phyloP scores from a whole-genome alignment of 2,329 filamentous ascomycete species.

The Fusarium sp. region DNA sequence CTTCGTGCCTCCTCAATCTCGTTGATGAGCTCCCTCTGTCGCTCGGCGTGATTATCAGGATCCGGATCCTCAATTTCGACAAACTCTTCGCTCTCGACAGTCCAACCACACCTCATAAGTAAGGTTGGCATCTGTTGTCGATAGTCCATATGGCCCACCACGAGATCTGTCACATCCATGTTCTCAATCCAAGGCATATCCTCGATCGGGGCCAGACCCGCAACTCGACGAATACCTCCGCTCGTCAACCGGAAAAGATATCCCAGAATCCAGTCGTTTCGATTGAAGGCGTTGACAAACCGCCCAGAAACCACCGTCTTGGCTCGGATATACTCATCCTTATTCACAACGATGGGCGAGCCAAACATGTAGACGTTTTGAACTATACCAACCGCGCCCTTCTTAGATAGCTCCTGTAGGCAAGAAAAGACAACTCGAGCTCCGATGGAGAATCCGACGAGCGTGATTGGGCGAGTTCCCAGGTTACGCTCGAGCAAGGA shows the following conservation, averaged over 20 bases:
- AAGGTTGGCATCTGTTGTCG: constrained; percentile 90
- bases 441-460: constrained; percentile 94
- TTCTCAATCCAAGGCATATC: constrained; percentile 87
- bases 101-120: constrained; percentile 88
- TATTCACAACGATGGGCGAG: constrained; percentile 89
- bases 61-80: constrained; percentile 97
- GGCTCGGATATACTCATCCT: constrained; percentile 85
- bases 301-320: constrained; percentile 89
- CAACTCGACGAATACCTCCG: constrained; percentile 89
- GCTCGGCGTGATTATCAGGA: constrained; percentile 87
- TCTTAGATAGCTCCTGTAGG: constrained; percentile 84
- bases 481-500: constrained; percentile 92
- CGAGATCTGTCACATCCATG: constrained; percentile 84
- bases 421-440: constrained; percentile 93
- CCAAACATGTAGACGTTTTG: constrained; percentile 98
- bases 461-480: constrained; percentile 88
- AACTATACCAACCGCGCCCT: constrained; percentile 85
- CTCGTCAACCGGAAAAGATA: constrained; percentile 96
- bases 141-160: constrained; percentile 97
- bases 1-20: constrained; percentile 96
- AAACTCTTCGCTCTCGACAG: constrained; percentile 93
- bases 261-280: constrained; percentile 95
- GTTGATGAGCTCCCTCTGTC: constrained; percentile 92
- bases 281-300: constrained; percentile 94
- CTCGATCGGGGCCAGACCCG: constrained; percentile 82